A percentile compares a stretch with the other conserved stretches of the same genome.
These are phyloP conservation scores for Multifurca ochricompacta DNA, from an alignment of 768 basidiomycete genomes.

Conservation along the genomic window DNA sequence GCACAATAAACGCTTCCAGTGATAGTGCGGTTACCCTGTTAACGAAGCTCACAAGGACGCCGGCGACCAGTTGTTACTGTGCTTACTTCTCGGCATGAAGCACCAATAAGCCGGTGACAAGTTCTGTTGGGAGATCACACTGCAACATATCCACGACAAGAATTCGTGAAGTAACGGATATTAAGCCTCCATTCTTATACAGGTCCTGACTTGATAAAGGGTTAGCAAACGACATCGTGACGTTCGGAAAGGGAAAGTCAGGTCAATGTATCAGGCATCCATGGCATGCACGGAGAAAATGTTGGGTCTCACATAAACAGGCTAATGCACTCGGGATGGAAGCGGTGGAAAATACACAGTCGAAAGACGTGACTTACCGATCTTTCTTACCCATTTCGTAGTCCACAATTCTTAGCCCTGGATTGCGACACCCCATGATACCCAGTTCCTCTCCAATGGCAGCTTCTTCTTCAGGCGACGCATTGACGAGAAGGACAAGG, in stretches of 20 bases:
- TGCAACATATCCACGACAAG: slow-evolving; percentile 92
- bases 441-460: slow-evolving; percentile 91
- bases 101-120: slow-evolving; percentile 85
- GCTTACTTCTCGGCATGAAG: slow-evolving; percentile 84
- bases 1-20: slow-evolving; percentile 87
- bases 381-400: slow-evolving; percentile 78
- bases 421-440: slow-evolving; percentile 83
- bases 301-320: no score
- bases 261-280: background rate
- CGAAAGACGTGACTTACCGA: slow-evolving; percentile 41
- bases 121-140: slow-evolving; percentile 70
- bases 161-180: slow-evolving; percentile 91
- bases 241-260: background rate
- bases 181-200: slow-evolving; percentile 81
- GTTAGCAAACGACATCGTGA: background rate
- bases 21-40: slow-evolving; percentile 74
- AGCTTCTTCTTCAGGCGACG: slow-evolving; percentile 77
- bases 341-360: background rate
- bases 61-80: background rate
- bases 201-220: slow-evolving; percentile 51
- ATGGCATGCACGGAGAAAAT: no score
- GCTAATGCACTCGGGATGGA: background rate
- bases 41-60: background rate
- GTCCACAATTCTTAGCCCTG: slow-evolving; percentile 73
- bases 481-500: slow-evolving; percentile 79